phyloP scores from a whole-genome alignment of 176 grass and related monocot genomes.

The Aegilops speltoides region DNA sequence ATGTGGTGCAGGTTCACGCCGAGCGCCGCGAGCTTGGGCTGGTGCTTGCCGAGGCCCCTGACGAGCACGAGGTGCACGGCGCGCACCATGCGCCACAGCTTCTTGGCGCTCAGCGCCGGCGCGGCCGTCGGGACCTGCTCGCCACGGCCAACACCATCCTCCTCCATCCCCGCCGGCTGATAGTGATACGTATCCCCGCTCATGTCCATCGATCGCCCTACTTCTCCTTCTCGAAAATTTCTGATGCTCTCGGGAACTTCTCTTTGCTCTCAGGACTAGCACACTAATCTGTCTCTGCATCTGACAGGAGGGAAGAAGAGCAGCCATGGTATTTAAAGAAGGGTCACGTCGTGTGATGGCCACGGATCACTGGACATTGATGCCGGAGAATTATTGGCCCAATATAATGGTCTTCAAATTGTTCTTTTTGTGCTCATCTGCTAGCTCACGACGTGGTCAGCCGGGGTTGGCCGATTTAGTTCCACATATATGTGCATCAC shows the following conservation, averaged over 20 bases:
- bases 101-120: constrained; percentile 25
- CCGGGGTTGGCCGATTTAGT: background rate
- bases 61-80: constrained; percentile 60
- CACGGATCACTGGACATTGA: constrained; percentile 16
- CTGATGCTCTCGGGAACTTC: background rate
- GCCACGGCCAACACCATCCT: background rate
- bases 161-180: constrained; percentile 33
- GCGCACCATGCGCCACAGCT: constrained; percentile 51
- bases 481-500: background rate
- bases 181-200: background rate
- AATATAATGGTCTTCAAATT: constrained; percentile 8
- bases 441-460: background rate
- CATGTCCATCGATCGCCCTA: background rate
- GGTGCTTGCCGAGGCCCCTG: constrained; percentile 62
- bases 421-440: background rate
- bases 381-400: constrained; percentile 5
- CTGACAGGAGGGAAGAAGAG: background rate
- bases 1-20: constrained; percentile 65
- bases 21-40: constrained; percentile 61
- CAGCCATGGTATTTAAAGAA: constrained; percentile 37
- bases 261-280: background rate
- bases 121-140: background rate
- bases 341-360: background rate
- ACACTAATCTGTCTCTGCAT: background rate
- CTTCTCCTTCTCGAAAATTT: background rate